Evolutionary conservation across 2,329 filamentous ascomycete genomes (phyloP).

Genomic region (Neonectria magnoliae): DNA sequence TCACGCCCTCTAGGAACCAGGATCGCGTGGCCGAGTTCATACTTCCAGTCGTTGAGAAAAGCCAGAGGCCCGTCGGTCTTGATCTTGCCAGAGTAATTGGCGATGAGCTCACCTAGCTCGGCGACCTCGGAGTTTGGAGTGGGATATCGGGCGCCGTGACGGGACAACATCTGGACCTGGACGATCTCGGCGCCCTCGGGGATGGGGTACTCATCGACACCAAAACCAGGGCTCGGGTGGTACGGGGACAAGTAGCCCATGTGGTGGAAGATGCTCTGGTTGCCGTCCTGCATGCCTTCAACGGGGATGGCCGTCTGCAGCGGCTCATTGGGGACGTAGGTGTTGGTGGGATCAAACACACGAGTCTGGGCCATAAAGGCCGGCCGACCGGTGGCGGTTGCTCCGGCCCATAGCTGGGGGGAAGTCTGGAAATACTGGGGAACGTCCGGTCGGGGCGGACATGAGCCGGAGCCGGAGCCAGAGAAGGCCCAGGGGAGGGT

Average conservation of each 20-base stretch:
- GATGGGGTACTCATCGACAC: conserved; percentile 76
- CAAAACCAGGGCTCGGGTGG: conserved; percentile 76
- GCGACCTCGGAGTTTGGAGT: conserved; percentile 67
- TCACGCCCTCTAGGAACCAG: conserved; percentile 77
- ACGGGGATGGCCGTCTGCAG: conserved; percentile 78
- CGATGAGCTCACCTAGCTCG: conserved; percentile 66
- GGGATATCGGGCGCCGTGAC: conserved; percentile 79
- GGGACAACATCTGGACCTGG: conserved; percentile 76
- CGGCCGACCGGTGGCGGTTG: conserved; percentile 74
- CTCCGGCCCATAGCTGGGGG: conserved; percentile 69
- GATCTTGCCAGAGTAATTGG: conserved; percentile 62
- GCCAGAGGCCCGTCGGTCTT: conserved; percentile 67
- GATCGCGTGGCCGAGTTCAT: conserved; percentile 75
- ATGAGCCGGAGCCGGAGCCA: conserved; percentile 36
- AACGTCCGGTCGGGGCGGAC: conserved; percentile 52
- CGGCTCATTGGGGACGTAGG: conserved; percentile 75
- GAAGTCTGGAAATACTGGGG: conserved; percentile 72
- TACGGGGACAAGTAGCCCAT: conserved; percentile 77
- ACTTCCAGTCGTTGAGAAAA: conserved; percentile 76
- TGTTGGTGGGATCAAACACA: conserved; percentile 70
- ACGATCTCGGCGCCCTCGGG: conserved; percentile 74
- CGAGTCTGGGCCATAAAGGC: conserved; percentile 79
- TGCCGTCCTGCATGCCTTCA: conserved; percentile 62
- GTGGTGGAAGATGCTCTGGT: conserved; percentile 75
- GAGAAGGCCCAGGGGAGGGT: conserved; percentile 47